Evolutionary conservation across 306 rosid species (phyloP).

Genomic region (Trichosanthes cucumerina): DNA sequence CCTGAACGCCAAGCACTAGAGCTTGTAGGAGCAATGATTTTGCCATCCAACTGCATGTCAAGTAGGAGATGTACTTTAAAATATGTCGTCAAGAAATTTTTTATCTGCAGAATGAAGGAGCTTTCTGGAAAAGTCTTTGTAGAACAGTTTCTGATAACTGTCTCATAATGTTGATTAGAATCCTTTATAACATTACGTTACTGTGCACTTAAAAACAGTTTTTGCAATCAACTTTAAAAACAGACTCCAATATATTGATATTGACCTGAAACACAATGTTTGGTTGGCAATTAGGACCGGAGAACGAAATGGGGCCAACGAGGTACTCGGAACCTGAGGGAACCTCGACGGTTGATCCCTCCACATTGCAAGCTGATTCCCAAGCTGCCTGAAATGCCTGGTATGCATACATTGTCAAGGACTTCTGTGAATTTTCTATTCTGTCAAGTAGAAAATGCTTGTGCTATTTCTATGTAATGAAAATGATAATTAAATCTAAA

Average conservation of each 20-base stretch:
- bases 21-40: conserved; percentile 70
- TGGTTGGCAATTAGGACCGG: conserved; percentile 74
- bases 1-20: conserved; percentile 67
- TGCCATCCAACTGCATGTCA: conserved; percentile 67
- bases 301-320: conserved; percentile 81
- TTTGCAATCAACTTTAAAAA: background rate
- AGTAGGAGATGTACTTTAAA: background rate
- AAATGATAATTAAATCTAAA: background rate
- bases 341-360: conserved; percentile 56
- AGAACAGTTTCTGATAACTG: background rate
- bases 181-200: background rate
- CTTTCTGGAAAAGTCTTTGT: background rate
- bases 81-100: background rate
- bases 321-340: conserved; percentile 47
- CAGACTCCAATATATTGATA: background rate
- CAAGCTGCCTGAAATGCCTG: conserved; percentile 91
- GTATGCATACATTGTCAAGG: background rate
- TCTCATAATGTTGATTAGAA: background rate
- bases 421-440: background rate
- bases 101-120: background rate
- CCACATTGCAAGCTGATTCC: conserved; percentile 73
- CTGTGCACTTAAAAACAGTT: background rate
- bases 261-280: conserved; percentile 80
- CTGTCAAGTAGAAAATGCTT: background rate
- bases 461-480: background rate